Conservation (phyloP, 352 stramenopile species). For the Phytophthora agathidicida region DNA sequence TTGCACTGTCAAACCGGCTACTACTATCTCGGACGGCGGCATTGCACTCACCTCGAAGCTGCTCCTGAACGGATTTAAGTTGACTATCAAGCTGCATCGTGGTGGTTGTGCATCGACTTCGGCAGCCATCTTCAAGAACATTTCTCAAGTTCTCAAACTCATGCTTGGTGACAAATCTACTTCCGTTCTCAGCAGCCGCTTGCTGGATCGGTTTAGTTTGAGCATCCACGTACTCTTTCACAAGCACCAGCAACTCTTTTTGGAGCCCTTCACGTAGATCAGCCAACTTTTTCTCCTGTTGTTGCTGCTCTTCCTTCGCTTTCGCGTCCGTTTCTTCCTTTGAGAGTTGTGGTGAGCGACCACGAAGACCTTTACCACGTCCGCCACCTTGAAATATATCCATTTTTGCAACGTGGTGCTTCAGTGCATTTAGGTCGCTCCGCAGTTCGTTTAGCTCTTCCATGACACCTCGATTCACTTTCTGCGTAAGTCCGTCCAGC, state of each 20-base stretch:
- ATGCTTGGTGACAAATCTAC: constrained; percentile 18
- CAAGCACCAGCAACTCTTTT: constrained; percentile 17
- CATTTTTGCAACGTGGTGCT: constrained; percentile 56
- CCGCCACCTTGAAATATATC: constrained; percentile 33
- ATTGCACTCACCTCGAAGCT: constrained; percentile 25
- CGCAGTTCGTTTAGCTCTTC: constrained; percentile 62
- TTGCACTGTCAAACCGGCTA: constrained; percentile 18
- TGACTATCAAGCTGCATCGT: constrained; percentile 15
- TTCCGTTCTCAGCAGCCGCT: constrained; percentile 14
- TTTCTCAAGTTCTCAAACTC: constrained; percentile 26
- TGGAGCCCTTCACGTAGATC: constrained; percentile 24
- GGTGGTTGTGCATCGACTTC: constrained; percentile 11
- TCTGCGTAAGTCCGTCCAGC: constrained; percentile 66
- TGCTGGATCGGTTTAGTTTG: constrained; percentile 20
- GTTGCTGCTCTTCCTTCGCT: constrained; percentile 22
- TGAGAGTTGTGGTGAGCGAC: constrained; percentile 1
- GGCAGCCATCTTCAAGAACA: constrained; percentile 25
- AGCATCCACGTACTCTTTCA: constrained; percentile 27
- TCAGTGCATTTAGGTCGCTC: constrained; percentile 61
- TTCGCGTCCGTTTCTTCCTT: constrained; percentile 29
- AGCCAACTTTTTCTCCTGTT: constrained; percentile 25
- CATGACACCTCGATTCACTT: constrained; percentile 59
- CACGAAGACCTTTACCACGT: constrained; percentile 3
- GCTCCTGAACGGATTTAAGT: constrained; percentile 18
- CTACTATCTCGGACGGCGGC: constrained; percentile 5